Evolutionary conservation across 2,329 filamentous ascomycete genomes (phyloP).

Genomic region (Mycogone perniciosa): DNA sequence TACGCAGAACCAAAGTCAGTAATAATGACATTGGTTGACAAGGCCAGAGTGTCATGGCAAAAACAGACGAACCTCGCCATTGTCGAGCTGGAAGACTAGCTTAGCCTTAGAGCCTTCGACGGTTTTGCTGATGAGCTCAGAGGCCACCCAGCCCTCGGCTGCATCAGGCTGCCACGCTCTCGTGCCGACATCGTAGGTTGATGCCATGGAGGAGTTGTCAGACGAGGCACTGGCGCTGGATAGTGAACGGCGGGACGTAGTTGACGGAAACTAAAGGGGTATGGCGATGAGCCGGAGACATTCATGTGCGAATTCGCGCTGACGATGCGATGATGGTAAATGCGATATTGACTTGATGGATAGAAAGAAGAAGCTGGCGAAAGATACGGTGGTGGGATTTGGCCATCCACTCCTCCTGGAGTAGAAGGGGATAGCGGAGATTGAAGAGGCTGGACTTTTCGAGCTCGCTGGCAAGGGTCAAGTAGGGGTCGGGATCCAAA

Average conservation of each 20-base stretch:
- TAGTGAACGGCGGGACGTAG: not conserved
- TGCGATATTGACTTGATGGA: constrained; percentile 9
- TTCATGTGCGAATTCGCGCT: constrained; percentile 10
- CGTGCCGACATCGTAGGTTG: constrained; percentile 92
- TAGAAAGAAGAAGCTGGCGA: constrained; percentile 14
- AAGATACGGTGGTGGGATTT: constrained; percentile 11
- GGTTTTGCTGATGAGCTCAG: constrained; percentile 82
- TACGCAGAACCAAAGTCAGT: constrained; percentile 14
- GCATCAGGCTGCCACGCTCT: constrained; percentile 97
- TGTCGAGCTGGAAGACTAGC: constrained; percentile 82
- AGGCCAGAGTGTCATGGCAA: not conserved
- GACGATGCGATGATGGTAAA: not conserved
- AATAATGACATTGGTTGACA: constrained; percentile 1
- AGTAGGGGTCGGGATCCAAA: not conserved
- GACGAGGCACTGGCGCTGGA: not conserved
- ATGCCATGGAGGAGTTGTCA: constrained; percentile 59
- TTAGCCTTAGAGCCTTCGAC: constrained; percentile 79
- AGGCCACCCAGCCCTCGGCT: constrained; percentile 95
- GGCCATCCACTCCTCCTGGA: constrained; percentile 8
- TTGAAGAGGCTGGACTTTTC: constrained; percentile 11
- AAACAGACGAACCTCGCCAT: constrained; percentile 67
- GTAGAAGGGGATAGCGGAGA: constrained; percentile 9
- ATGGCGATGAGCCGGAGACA: constrained; percentile 8
- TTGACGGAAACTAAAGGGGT: constrained; percentile 4
- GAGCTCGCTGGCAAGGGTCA: constrained; percentile 10